phyloP scores from a whole-genome alignment of 129 eudicot genomes.

The Lactuca saligna region DNA sequence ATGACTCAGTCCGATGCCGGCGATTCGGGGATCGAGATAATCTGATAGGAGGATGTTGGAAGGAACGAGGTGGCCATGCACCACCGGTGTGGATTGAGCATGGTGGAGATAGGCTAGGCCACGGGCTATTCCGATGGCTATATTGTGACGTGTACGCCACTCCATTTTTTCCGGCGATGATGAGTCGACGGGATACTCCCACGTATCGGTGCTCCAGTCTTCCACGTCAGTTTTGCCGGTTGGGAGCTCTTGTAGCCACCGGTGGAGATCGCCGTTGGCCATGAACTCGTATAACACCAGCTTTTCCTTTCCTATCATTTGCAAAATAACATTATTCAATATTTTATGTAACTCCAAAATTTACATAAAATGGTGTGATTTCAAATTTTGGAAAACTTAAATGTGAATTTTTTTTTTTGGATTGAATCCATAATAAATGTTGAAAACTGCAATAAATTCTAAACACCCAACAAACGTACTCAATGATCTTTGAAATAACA shows the following conservation, averaged over 20 bases:
- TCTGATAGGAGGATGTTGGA: slow-evolving; percentile 75
- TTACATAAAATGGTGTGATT: not conserved
- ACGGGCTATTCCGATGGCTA: slow-evolving; percentile 92
- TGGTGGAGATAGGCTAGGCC: slow-evolving; percentile 98
- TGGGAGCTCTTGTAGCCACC: slow-evolving; percentile 92
- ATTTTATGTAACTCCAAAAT: too few relatives aligned
- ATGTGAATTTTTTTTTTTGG: not conserved
- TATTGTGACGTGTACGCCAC: slow-evolving; percentile 92
- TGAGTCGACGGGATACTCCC: slow-evolving; percentile 53
- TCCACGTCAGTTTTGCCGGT: slow-evolving; percentile 72
- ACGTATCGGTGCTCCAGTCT: slow-evolving; percentile 95
- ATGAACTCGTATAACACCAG: slow-evolving; percentile 75
- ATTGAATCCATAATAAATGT: not conserved
- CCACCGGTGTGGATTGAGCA: slow-evolving; percentile 74
- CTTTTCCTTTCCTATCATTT: slow-evolving; percentile 68
- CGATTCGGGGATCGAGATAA: slow-evolving; percentile 69
- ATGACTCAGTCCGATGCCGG: slow-evolving; percentile 58
- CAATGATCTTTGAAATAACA: slow-evolving; percentile 26
- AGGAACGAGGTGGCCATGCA: slow-evolving; percentile 78
- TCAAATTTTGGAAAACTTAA: not conserved
- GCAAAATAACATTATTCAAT: too few relatives aligned
- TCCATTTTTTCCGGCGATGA: slow-evolving; percentile 58
- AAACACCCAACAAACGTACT: slow-evolving; percentile 32
- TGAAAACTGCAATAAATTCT: slow-evolving; percentile 20
- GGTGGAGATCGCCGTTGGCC: slow-evolving; percentile 94